Base-by-base conservation (phyloP, 495 filamentous ascomycete genomes). In the Aspergillus baeticus region DNA sequence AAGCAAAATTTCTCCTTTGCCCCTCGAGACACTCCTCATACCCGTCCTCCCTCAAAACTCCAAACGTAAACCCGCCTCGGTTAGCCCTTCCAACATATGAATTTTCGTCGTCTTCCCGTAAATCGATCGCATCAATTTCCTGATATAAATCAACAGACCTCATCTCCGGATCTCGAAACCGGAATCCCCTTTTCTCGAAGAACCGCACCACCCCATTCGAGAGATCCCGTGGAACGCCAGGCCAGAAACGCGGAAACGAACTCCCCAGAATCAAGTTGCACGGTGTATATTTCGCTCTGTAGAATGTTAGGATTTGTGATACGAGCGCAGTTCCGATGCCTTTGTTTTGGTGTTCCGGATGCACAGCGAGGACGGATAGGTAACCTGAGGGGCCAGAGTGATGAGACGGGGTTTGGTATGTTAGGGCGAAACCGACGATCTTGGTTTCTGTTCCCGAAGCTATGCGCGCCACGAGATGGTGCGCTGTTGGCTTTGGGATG, bases 171-270 rank as follows among this genome's bases (percentile, higher is more conserved):
- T 64, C 53, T 35, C 57, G 69, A 18, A 77, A 63, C 33, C 63
- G 64, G 52, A 76, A 76, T 23, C 79, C 79, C 29, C 77, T 70
- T 42, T 76, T 72, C 5, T 69, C 49, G 45, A 81, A 80, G 59
- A 80, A 80, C 1, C 71, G 55, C 26, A 76, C 69, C 2, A 67
- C 62, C 5, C 51, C 38, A 36, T 64, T 57, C 1, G 72, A 63
- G 22, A 81, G 57, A 51, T 78, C 72, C 13, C 60, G 65, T 2
- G 77, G 77, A 7, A 80, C 63, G 6, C 72, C 75, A 14, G 77
- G 77, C 75, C 76, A 81, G 51, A 81, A 75, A 1, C 79, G 63
- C 29, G 79, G 79, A 50, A 80, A 77, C 0, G 61, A 58, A 41
- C 76, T 79, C n/a, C 76, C 70, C 10, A 80, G 57, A 7, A 66